These are phyloP conservation scores for Colletotrichum chlorophyti DNA, from an alignment of 2,329 filamentous ascomycete genomes.

Conservation along the genomic window DNA sequence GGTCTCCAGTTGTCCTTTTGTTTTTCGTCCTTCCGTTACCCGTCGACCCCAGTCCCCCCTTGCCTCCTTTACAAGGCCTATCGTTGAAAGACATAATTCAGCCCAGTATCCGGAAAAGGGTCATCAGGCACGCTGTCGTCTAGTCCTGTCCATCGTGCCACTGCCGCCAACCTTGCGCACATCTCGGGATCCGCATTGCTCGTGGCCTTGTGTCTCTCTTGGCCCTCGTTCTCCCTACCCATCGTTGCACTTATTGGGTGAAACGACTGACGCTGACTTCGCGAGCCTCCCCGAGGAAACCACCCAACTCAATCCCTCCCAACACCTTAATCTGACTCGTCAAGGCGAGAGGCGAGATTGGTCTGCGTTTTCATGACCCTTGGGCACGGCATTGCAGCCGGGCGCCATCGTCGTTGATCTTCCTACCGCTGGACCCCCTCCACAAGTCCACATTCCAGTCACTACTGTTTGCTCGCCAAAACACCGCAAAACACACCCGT, in stretches of 20 bases:
- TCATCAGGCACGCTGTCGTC: background rate
- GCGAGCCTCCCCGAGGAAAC: conserved; percentile 1
- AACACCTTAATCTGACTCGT: conserved; percentile 2
- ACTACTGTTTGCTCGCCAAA: background rate
- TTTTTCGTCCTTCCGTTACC: too few species aligned
- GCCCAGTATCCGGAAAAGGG: too few species aligned
- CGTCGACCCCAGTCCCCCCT: too few species aligned
- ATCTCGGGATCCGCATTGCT: conserved; percentile 27
- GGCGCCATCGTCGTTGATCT: conserved; percentile 13
- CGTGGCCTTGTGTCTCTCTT: conserved; percentile 6
- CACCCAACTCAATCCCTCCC: background rate
- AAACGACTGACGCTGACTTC: conserved; percentile 3
- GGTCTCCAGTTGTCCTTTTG: too few species aligned
- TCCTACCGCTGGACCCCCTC: conserved; percentile 8
- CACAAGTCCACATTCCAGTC: conserved; percentile 25
- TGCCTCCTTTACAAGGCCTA: too few species aligned
- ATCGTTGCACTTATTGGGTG: conserved; percentile 15
- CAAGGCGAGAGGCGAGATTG: conserved; percentile 10
- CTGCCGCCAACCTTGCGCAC: conserved; percentile 25
- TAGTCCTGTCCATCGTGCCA: background rate
- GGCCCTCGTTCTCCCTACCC: conserved; percentile 11
- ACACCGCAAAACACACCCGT: conserved; percentile 19
- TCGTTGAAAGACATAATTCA: too few species aligned
- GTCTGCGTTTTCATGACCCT: conserved; percentile 19
- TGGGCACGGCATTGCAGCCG: conserved; percentile 6